phyloP scores from a whole-genome alignment of 2,329 filamentous ascomycete genomes.

The Penicillium sp. region DNA sequence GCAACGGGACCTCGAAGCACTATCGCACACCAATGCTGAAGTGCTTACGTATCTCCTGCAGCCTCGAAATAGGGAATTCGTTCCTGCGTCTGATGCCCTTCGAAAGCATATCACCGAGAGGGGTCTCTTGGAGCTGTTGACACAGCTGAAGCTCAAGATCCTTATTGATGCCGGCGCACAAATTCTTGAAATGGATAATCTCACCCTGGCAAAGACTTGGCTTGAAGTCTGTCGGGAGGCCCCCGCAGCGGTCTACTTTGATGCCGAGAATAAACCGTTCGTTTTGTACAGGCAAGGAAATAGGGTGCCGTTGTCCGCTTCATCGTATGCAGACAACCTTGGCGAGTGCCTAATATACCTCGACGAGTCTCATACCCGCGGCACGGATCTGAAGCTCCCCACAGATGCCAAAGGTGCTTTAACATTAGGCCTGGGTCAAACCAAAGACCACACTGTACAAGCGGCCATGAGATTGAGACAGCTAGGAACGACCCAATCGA shows the following conservation, averaged over 20 bases:
- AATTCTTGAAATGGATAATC: slow-evolving; percentile 59
- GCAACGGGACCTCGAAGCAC: slow-evolving; percentile 56
- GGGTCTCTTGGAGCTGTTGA: slow-evolving; percentile 43
- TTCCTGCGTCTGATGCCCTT: slow-evolving; percentile 25
- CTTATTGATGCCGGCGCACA: slow-evolving; percentile 64
- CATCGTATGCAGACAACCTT: slow-evolving; percentile 52
- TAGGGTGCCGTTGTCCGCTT: slow-evolving; percentile 45
- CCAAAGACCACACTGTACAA: slow-evolving; percentile 61
- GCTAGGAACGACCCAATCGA: slow-evolving; percentile 53
- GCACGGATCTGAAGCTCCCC: slow-evolving; percentile 58
- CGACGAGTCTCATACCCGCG: slow-evolving; percentile 59
- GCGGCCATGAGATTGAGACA: slow-evolving; percentile 65
- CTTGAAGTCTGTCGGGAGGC: slow-evolving; percentile 42
- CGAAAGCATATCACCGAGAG: slow-evolving; percentile 44
- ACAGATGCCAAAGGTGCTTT: slow-evolving; percentile 47
- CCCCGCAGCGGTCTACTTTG: slow-evolving; percentile 54
- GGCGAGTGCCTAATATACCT: slow-evolving; percentile 54
- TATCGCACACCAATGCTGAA: slow-evolving; percentile 60
- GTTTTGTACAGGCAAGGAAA: slow-evolving; percentile 41
- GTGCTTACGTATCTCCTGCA: slow-evolving; percentile 59
- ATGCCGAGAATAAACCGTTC: slow-evolving; percentile 42
- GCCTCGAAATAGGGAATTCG: slow-evolving; percentile 48
- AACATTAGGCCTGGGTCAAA: slow-evolving; percentile 54
- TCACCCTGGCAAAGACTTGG: slow-evolving; percentile 49
- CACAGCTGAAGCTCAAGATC: slow-evolving; percentile 41